phyloP scores from a whole-genome alignment of 768 basidiomycete genomes.

The Tephrocybe sp. region DNA sequence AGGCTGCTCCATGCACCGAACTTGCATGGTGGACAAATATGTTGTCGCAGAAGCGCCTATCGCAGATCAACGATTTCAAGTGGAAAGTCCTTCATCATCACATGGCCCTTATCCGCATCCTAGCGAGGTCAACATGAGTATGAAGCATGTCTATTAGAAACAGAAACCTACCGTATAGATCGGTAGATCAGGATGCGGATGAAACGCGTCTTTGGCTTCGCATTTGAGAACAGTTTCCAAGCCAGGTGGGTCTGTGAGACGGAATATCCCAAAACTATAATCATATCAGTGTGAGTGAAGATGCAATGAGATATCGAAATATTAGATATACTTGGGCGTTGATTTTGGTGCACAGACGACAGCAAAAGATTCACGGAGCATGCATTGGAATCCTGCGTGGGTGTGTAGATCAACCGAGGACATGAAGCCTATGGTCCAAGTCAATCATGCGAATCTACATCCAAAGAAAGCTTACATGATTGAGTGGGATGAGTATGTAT shows the following conservation, averaged over 20 bases:
- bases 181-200: conserved; percentile 79
- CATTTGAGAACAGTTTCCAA: conserved; percentile 70
- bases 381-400: conserved; percentile 83
- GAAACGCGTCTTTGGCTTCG: conserved; percentile 71
- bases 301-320: neutral
- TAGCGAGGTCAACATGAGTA: conserved; percentile 22
- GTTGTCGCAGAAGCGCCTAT: neutral
- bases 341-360: conserved; percentile 87
- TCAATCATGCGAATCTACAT: neutral
- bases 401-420: conserved; percentile 93
- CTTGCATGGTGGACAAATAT: too few relatives aligned
- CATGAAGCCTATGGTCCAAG: conserved; percentile 68
- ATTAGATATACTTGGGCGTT: conserved; percentile 58
- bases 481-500: conserved; percentile 94
- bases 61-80: conserved; percentile 88
- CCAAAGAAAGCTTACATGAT: conserved; percentile 53
- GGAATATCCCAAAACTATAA: conserved; percentile 80
- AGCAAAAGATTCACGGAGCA: conserved; percentile 90
- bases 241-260: conserved; percentile 85
- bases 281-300: neutral
- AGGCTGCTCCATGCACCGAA: too few relatives aligned
- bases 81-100: conserved; percentile 67
- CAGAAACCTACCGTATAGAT: conserved; percentile 74
- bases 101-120: conserved; percentile 87
- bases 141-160: neutral